Evolutionary conservation across 306 rosid species (phyloP).

Genomic region (Quercus agrifolia): DNA sequence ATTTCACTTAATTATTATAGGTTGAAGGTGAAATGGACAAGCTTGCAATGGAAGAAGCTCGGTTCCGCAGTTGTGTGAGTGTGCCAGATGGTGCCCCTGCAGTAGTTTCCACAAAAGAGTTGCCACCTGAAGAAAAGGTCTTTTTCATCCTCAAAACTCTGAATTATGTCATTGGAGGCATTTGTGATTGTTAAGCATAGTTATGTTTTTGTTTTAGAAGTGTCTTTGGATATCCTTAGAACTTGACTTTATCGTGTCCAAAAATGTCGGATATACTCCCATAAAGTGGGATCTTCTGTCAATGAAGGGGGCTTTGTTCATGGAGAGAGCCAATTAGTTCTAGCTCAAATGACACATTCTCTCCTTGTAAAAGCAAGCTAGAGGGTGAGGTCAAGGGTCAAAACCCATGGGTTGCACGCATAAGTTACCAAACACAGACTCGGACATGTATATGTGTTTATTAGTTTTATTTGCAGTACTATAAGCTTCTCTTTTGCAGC

Average conservation of each 20-base stretch:
- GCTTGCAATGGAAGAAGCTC: constrained; percentile 99
- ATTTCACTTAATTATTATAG: constrained; percentile 37
- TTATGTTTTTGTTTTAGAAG: background rate
- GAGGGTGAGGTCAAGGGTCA: no score
- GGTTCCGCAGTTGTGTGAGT: constrained; percentile 80
- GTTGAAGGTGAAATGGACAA: constrained; percentile 99
- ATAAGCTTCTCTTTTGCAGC: background rate
- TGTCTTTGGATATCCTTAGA: background rate
- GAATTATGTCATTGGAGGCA: background rate
- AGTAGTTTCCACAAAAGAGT: constrained; percentile 53
- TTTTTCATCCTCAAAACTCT: constrained; percentile 11
- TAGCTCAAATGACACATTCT: no score
- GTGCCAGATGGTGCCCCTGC: constrained; percentile 99
- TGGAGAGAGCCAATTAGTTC: no score
- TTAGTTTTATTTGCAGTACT: background rate
- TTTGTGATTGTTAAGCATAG: background rate
- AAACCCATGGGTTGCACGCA: no score
- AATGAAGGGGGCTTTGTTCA: background rate
- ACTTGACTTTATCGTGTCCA: background rate
- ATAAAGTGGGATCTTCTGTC: background rate
- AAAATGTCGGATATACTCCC: background rate
- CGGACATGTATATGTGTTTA: no score
- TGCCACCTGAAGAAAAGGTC: constrained; percentile 77
- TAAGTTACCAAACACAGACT: no score
- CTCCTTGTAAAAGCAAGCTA: no score